Evolutionary conservation across 2,329 filamentous ascomycete species (phyloP), one percentile per base, ranked within the genome.

Genomic region (Colletotrichum cordylinicola): DNA sequence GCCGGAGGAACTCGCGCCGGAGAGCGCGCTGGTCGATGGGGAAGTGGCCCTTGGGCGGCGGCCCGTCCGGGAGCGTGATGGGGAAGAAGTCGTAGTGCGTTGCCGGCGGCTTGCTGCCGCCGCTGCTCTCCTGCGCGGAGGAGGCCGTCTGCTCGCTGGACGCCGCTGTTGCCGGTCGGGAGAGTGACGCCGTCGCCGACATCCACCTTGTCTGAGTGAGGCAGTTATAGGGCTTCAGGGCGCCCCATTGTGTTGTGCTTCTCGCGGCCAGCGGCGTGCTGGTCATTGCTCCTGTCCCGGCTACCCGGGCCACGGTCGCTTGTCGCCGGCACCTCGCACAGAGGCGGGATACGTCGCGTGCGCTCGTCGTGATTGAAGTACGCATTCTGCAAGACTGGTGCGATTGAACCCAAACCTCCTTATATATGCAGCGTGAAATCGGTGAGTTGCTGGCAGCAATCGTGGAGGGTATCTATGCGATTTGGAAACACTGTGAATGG

Each of bases 11-110:
- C 83, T 99, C 97, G 78, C 91, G 91, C 66, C 95, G 94, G 24
- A 98, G 91, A 18, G 90, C 87, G 73, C 90, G 88, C 15, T 91
- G 83, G 83, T 98, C 90, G 81, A 98, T 91, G 16, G 88, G 85
- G 89, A 98, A 99, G 74, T 92, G 89, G 0, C 96, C 94, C 0
- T 82, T 70, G 0, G 96, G 96, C 0, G 97, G 97, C 1, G 95
- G 94, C 3, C 96, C 96, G 2, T 84, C 70, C 1, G 96, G 91
- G 5, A 98, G 90, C 4, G 96, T 94, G 37, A 90, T 83, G 2
- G 96, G 96, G 88, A 99, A 99, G 86, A 98, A 92, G 72, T 93
- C 91, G 90, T 98, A 98, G 89, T 96, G 92, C 70, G 93, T 95
- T 78, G 86, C 80, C 5, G 83, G 81, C 13, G 73, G 35, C 29